Evolutionary conservation across 148 eudicot genomes (phyloP).

Genomic region (Beta vulgaris): DNA sequence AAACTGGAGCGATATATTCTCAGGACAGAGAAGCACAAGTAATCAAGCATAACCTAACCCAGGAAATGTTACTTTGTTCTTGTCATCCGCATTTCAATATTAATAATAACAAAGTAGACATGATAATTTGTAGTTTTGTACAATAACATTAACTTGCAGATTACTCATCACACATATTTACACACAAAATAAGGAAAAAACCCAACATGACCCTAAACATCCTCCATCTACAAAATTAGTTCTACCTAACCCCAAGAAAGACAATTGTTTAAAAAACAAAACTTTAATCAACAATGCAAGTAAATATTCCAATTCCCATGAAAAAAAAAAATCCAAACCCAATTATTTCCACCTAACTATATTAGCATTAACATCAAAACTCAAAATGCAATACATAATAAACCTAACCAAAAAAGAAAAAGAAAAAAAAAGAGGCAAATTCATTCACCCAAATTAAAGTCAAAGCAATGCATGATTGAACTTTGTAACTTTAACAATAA

Average conservation of each 20-base stretch:
- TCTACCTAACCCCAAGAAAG: neutral
- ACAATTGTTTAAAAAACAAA: neutral
- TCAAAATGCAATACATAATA: neutral
- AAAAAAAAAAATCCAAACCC: neutral
- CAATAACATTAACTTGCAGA: neutral
- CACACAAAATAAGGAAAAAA: neutral
- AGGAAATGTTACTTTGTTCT: neutral
- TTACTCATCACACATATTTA: neutral
- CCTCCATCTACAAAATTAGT: neutral
- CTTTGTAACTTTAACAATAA: neutral
- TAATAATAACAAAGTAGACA: neutral
- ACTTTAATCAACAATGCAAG: neutral
- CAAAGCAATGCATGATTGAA: slow-evolving; percentile 13
- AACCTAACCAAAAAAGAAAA: neutral
- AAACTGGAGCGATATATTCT: neutral
- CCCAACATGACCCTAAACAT: neutral
- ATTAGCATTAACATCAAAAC: neutral
- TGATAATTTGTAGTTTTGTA: neutral
- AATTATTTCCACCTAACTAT: neutral
- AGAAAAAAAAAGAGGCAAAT: neutral
- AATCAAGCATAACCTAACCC: neutral
- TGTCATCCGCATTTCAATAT: slow-evolving; percentile 1
- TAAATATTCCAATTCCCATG: neutral
- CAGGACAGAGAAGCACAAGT: neutral
- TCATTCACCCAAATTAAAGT: neutral